Percentiles rank a stretch among this genome's conserved stretches.
phyloP scores from a whole-genome alignment of 2,329 filamentous ascomycete genomes.

The Periconia sp. region DNA sequence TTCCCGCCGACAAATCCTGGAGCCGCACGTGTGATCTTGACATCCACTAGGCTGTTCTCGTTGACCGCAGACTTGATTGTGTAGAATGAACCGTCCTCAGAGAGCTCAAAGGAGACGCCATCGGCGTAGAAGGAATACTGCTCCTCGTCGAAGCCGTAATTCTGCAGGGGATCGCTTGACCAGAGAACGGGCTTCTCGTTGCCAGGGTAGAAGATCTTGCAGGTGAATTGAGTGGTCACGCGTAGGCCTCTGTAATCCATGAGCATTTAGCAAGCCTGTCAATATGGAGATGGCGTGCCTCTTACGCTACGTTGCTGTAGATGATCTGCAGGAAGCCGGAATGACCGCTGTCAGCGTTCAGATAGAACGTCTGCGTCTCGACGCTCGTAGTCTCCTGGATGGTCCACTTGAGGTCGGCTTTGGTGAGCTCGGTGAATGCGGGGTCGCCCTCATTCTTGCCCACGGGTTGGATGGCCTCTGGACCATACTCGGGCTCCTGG shows the following conservation, averaged over 20 bases:
- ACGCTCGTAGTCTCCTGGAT: slow-evolving; percentile 84
- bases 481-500: slow-evolving; percentile 94
- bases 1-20: slow-evolving; percentile 87
- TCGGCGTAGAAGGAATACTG: slow-evolving; percentile 85
- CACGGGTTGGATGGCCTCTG: slow-evolving; percentile 84
- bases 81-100: slow-evolving; percentile 81
- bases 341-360: slow-evolving; percentile 78
- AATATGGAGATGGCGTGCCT: slow-evolving; percentile 36
- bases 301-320: slow-evolving; percentile 94
- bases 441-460: slow-evolving; percentile 78
- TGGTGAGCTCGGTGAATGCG: slow-evolving; percentile 79
- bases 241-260: slow-evolving; percentile 74
- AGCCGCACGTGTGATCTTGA: slow-evolving; percentile 76
- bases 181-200: slow-evolving; percentile 77
- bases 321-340: slow-evolving; percentile 87
- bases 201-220: slow-evolving; percentile 85
- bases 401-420: slow-evolving; percentile 82
- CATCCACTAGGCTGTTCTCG: slow-evolving; percentile 79
- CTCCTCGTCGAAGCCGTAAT: slow-evolving; percentile 84
- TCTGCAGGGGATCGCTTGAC: slow-evolving; percentile 79
- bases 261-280: slow-evolving; percentile 20
- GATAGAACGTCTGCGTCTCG: slow-evolving; percentile 94
- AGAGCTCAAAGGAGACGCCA: slow-evolving; percentile 83
- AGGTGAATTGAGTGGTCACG: slow-evolving; percentile 91
- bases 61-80: slow-evolving; percentile 91